Evolutionary conservation across 768 basidiomycete species (phyloP).

Genomic region (Tricholoma matsutake): DNA sequence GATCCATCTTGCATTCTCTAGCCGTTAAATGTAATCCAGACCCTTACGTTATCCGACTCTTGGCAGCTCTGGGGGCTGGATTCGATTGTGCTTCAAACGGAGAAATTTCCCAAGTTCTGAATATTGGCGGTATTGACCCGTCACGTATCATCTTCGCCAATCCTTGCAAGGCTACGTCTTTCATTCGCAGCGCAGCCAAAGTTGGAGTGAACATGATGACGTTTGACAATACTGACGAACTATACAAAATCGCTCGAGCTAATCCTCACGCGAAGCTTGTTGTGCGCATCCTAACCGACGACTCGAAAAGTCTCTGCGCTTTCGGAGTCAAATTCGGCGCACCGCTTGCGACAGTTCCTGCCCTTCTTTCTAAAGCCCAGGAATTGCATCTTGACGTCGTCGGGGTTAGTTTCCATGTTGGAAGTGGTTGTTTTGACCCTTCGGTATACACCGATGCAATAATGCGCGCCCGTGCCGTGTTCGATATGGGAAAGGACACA

Average conservation of each 20-base stretch:
- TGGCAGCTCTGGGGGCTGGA: constrained; percentile 86
- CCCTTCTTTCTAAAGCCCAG: constrained; percentile 73
- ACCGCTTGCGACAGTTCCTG: constrained; percentile 73
- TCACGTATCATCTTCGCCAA: constrained; percentile 95
- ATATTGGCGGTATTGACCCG: constrained; percentile 70
- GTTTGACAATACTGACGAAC: constrained; percentile 96
- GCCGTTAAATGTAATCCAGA: constrained; percentile 99
- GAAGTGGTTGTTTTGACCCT: constrained; percentile 94
- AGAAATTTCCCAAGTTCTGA: constrained; percentile 82
- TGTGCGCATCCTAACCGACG: constrained; percentile 96
- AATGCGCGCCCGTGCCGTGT: constrained; percentile 74
- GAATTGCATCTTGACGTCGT: constrained; percentile 82
- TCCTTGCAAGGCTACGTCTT: constrained; percentile 96
- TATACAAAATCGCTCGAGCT: constrained; percentile 84
- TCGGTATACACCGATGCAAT: constrained; percentile 88
- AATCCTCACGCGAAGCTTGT: constrained; percentile 85
- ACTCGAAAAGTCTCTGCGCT: constrained; percentile 90
- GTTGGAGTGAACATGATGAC: constrained; percentile 90
- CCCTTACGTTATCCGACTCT: constrained; percentile 86
- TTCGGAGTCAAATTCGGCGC: constrained; percentile 98
- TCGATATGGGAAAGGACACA: constrained; percentile 78
- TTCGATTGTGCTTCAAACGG: constrained; percentile 98
- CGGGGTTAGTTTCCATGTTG: constrained; percentile 97
- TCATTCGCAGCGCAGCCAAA: constrained; percentile 81
- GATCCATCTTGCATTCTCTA: constrained; percentile 28